These are phyloP conservation scores for Kalmanozyma brasiliensis DNA, from an alignment of 1,284 basidiomycete genomes.

Conservation along the genomic window DNA sequence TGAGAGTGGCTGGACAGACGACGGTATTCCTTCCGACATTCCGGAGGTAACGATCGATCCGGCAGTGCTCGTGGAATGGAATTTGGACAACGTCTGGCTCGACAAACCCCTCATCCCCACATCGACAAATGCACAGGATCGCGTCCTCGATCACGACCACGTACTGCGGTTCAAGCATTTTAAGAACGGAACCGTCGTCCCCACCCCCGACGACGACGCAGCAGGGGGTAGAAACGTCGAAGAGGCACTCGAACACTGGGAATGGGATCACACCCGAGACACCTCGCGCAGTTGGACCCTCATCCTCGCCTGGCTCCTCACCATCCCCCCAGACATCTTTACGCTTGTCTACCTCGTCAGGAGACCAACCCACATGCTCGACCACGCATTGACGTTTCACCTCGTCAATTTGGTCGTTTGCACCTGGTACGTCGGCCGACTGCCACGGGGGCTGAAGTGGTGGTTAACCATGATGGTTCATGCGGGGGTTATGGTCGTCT, in stretches of 20 bases:
- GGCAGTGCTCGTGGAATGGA: constrained; percentile 21
- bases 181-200: constrained; percentile 12
- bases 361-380: constrained; percentile 90
- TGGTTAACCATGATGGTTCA: constrained; percentile 75
- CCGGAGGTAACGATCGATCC: constrained; percentile 8
- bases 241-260: constrained; percentile 72
- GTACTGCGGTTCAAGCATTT: constrained; percentile 27
- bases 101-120: constrained; percentile 2
- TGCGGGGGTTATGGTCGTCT: constrained; percentile 78
- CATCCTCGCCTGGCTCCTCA: constrained; percentile 29
- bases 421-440: constrained; percentile 85
- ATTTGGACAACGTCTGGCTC: constrained; percentile 68
- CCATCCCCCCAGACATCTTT: constrained; percentile 72
- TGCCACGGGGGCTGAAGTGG: constrained; percentile 75
- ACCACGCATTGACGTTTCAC: constrained; percentile 88
- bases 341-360: constrained; percentile 87
- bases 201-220: background rate
- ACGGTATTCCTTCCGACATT: background rate
- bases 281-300: constrained; percentile 8
- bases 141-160: constrained; percentile 23
- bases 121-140: background rate
- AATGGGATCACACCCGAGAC: constrained; percentile 69
- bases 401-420: constrained; percentile 91
- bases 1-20: background rate
- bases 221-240: constrained; percentile 57